A percentile compares a stretch with the other conserved stretches of the same genome.
Evolutionary conservation across 768 basidiomycete species (phyloP).

Genomic region (Daedaleopsis nitida): DNA sequence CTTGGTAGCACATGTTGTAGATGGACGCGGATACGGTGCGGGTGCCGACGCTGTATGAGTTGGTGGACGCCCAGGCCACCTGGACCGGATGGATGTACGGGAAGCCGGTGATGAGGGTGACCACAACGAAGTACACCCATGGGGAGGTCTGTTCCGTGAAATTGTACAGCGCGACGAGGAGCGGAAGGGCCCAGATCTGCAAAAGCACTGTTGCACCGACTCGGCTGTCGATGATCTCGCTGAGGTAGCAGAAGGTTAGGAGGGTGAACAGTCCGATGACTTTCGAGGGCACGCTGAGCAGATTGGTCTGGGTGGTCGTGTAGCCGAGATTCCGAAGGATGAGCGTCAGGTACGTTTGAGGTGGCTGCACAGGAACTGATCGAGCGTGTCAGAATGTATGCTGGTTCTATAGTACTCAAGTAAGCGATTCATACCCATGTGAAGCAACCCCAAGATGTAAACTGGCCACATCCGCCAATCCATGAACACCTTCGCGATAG

Average conservation of each 20-base stretch:
- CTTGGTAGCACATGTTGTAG: slow-evolving; percentile 71
- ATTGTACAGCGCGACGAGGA: slow-evolving; percentile 59
- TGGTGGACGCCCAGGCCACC: slow-evolving; percentile 60
- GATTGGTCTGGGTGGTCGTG: slow-evolving; percentile 60
- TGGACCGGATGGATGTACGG: slow-evolving; percentile 36
- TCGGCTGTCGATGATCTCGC: slow-evolving; percentile 59
- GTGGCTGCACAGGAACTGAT: slow-evolving; percentile 58
- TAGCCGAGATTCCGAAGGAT: slow-evolving; percentile 69
- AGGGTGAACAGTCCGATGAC: slow-evolving; percentile 50
- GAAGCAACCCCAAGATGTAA: slow-evolving; percentile 55
- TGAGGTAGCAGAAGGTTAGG: slow-evolving; percentile 49
- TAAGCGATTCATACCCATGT: slow-evolving; percentile 46
- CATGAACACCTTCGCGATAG: slow-evolving; percentile 51
- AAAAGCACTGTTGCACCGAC: slow-evolving; percentile 51
- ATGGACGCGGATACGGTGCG: slow-evolving; percentile 47
- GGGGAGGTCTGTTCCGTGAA: slow-evolving; percentile 51
- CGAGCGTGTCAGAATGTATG: not conserved
- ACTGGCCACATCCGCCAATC: slow-evolving; percentile 72
- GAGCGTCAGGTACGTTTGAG: slow-evolving; percentile 64
- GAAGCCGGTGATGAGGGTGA: slow-evolving; percentile 55
- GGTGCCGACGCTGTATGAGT: slow-evolving; percentile 61
- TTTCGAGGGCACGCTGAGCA: slow-evolving; percentile 61
- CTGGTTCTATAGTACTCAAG: not conserved
- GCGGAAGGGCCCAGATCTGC: slow-evolving; percentile 63
- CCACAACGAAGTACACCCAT: slow-evolving; percentile 60